phyloP scores from a whole-genome alignment of 2,329 filamentous ascomycete species.

The Colletotrichum sp. region DNA sequence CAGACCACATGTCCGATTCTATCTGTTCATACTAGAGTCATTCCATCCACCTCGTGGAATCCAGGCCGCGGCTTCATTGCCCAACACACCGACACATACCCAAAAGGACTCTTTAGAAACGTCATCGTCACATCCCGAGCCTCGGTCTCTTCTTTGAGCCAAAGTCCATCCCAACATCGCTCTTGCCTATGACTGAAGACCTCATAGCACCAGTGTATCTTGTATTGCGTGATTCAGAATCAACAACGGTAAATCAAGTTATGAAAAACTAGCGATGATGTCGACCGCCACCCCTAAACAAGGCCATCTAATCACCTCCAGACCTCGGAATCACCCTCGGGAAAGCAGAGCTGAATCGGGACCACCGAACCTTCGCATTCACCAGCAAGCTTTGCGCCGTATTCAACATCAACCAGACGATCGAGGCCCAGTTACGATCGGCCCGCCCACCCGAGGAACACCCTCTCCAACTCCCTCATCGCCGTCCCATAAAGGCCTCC shows the following conservation, averaged over 20 bases:
- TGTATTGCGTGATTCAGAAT: neutral
- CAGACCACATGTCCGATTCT: fast-evolving
- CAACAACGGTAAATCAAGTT: no score
- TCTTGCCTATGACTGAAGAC: fast-evolving
- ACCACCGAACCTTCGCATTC: neutral
- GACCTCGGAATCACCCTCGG: neutral
- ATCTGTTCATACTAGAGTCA: neutral
- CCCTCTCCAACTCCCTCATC: neutral
- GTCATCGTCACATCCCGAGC: neutral
- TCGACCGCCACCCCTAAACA: neutral
- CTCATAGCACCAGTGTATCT: fast-evolving
- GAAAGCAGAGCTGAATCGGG: neutral
- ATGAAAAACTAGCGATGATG: neutral
- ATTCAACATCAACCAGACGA: neutral
- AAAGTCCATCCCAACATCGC: no score
- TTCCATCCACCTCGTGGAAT: fast-evolving
- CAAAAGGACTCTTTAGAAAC: fast-evolving
- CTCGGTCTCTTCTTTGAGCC: neutral
- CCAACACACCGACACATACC: fast-evolving
- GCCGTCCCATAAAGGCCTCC: neutral
- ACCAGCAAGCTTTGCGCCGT: neutral
- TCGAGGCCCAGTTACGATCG: neutral
- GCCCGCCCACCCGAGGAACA: neutral
- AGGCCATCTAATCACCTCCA: neutral
- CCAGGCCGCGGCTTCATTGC: neutral